A percentile compares a stretch with the other conserved stretches of the same genome.
These are phyloP conservation scores for Chaetomiaceae sp. DNA, from an alignment of 2,329 filamentous ascomycete species.

Conservation along the genomic window DNA sequence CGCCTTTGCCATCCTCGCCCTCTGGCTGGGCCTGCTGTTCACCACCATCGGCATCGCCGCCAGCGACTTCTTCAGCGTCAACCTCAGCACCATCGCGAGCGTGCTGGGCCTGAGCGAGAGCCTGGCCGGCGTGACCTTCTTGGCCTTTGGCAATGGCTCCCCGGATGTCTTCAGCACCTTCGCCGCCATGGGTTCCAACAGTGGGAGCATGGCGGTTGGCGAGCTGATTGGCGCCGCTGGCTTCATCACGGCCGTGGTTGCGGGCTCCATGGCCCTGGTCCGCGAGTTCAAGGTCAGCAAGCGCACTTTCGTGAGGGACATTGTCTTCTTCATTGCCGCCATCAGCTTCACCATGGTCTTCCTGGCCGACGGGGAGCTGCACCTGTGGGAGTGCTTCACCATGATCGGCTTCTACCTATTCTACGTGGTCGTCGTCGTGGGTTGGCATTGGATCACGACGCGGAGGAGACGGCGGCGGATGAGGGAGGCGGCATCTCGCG, in stretches of 20 bases:
- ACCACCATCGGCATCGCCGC: constrained; percentile 96
- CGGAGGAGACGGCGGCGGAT: constrained; percentile 56
- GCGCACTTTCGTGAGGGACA: constrained; percentile 85
- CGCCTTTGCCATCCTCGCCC: constrained; percentile 71
- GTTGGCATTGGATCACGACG: constrained; percentile 83
- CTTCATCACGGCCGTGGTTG: constrained; percentile 95
- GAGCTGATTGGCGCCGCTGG: constrained; percentile 91
- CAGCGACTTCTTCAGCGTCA: constrained; percentile 97
- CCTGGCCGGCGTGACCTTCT: constrained; percentile 89
- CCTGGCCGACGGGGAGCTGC: constrained; percentile 75
- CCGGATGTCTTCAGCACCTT: constrained; percentile 99
- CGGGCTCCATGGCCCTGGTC: constrained; percentile 96
- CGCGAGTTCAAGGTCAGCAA: constrained; percentile 87
- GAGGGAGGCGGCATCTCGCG: constrained; percentile 66
- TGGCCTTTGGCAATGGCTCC: constrained; percentile 96
- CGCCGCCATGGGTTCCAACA: constrained; percentile 94
- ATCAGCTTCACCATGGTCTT: constrained; percentile 84
- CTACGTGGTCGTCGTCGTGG: constrained; percentile 83
- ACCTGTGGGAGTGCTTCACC: constrained; percentile 79
- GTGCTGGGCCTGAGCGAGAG: constrained; percentile 93
- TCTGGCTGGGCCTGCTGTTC: constrained; percentile 87
- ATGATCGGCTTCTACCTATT: constrained; percentile 93
- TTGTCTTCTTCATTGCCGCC: constrained; percentile 85
- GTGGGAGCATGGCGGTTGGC: constrained; percentile 92
- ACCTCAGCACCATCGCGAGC: constrained; percentile 85